Percentiles rank a stretch among this genome's conserved stretches.
These are phyloP conservation scores for Coniochaeta sp. DNA, from an alignment of 2,329 filamentous ascomycete species.

Conservation along the genomic window DNA sequence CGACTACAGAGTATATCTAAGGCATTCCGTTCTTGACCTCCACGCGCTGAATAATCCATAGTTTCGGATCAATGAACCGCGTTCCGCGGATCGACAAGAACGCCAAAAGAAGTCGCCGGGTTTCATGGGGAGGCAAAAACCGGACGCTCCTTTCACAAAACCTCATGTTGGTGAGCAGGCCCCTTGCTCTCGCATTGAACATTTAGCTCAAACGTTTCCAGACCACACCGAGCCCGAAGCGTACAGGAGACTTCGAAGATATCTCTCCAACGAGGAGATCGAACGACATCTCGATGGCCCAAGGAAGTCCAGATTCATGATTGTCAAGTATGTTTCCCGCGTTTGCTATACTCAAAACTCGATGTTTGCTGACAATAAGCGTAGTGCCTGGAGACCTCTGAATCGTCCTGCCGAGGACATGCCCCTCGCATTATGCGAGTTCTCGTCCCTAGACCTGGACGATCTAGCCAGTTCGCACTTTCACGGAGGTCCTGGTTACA, in stretches of 20 bases:
- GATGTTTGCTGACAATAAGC: not conserved
- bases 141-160: not conserved
- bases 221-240: slow-evolving; percentile 1
- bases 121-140: not conserved
- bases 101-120: slow-evolving; percentile 2
- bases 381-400: slow-evolving; percentile 1
- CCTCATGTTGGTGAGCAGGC: not conserved
- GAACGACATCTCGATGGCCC: not conserved
- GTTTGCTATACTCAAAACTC: not conserved
- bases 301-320: not conserved
- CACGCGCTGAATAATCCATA: not conserved
- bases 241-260: not conserved
- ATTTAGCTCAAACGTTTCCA: not conserved
- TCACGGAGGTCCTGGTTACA: not conserved
- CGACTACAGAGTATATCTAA: not conserved
- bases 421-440: not conserved
- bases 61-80: slow-evolving; percentile 1
- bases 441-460: not conserved
- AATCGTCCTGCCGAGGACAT: slow-evolving; percentile 1
- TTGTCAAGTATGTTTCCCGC: not conserved
- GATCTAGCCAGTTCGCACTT: not conserved
- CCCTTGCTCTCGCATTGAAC: not conserved
- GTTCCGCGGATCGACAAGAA: not conserved
- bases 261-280: not conserved
- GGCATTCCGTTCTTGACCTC: not conserved